phyloP scores from a whole-genome alignment of 1,284 basidiomycete genomes.

The Sporisorium scitamineum region DNA sequence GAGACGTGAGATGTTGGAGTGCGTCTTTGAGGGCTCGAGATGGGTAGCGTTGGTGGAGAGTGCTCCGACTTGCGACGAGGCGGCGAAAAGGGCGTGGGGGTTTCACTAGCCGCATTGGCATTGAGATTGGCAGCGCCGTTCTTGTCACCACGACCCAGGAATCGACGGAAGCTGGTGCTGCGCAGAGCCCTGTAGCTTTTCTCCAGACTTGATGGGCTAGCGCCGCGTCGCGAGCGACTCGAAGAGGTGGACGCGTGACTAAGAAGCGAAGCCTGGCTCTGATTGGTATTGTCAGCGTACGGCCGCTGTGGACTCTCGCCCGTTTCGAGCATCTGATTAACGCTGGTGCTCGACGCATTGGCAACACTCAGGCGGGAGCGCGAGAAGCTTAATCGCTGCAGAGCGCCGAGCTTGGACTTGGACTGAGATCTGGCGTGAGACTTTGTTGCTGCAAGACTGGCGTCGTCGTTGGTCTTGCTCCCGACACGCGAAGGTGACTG shows the following conservation, averaged over 20 bases:
- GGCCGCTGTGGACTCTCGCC: not conserved
- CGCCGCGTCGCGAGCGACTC: slow-evolving; percentile 18
- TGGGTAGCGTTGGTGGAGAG: slow-evolving; percentile 1
- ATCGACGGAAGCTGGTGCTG: slow-evolving; percentile 34
- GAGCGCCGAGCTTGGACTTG: slow-evolving; percentile 28
- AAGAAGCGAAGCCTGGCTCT: slow-evolving; percentile 33
- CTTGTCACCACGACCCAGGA: slow-evolving; percentile 21
- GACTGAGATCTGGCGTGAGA: slow-evolving; percentile 17
- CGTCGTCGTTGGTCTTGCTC: slow-evolving; percentile 1
- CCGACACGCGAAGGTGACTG: not conserved
- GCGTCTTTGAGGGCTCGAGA: slow-evolving; percentile 12
- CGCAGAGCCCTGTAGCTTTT: slow-evolving; percentile 35
- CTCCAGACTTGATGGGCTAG: slow-evolving; percentile 22
- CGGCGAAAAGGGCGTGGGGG: slow-evolving; percentile 4
- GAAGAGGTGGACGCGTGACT: slow-evolving; percentile 33
- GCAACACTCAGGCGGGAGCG: slow-evolving; percentile 39
- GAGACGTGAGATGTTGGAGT: not conserved
- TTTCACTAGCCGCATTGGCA: not conserved
- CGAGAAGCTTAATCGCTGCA: slow-evolving; percentile 44
- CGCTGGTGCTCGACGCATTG: slow-evolving; percentile 22
- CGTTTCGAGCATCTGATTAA: slow-evolving; percentile 13
- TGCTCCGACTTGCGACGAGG: slow-evolving; percentile 13
- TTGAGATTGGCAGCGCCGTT: not conserved
- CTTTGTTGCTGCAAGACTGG: not conserved
- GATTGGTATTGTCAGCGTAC: slow-evolving; percentile 14